Conservation (phyloP, 495 filamentous ascomycete species). For the Hypoxylon fuscum region DNA sequence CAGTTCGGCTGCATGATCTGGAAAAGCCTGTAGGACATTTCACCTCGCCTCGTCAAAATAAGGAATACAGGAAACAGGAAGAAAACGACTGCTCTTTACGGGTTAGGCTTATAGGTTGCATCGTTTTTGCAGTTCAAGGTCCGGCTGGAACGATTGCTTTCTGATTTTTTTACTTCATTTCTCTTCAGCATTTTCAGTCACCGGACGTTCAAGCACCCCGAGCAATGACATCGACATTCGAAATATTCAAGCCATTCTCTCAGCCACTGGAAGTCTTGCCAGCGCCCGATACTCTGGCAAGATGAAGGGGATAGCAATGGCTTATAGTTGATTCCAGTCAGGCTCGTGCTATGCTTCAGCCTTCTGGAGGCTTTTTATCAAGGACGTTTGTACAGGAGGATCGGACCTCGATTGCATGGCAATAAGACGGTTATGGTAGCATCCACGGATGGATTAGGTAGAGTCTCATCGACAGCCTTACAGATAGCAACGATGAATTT, state of each 20-base stretch:
- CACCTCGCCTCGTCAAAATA: neutral
- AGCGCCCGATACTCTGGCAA: no score
- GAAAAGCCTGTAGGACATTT: constrained; percentile 11
- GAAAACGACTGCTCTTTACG: neutral
- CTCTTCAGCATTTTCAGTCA: constrained; percentile 7
- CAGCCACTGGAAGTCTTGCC: no score
- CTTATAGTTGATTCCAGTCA: neutral
- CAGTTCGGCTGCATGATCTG: constrained; percentile 25
- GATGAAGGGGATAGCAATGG: neutral
- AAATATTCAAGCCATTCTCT: no score
- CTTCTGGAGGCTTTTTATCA: constrained; percentile 6
- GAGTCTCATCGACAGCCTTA: neutral
- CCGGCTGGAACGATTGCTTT: constrained; percentile 15
- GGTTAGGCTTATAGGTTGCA: constrained; percentile 3
- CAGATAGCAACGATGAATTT: constrained; percentile 18
- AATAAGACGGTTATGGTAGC: constrained; percentile 15
- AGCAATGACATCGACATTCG: no score
- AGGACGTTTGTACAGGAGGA: neutral
- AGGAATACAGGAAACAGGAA: constrained; percentile 2
- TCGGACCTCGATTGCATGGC: constrained; percentile 11
- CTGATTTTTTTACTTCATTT: constrained; percentile 12
- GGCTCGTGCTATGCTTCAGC: constrained; percentile 2
- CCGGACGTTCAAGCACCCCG: constrained; percentile 6
- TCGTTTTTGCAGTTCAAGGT: constrained; percentile 1
- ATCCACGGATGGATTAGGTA: constrained; percentile 20